Evolutionary conservation across 2,329 filamentous ascomycete species (phyloP), one percentile per base, ranked within the genome.

Genomic region (Xylariomycetidae sp.): DNA sequence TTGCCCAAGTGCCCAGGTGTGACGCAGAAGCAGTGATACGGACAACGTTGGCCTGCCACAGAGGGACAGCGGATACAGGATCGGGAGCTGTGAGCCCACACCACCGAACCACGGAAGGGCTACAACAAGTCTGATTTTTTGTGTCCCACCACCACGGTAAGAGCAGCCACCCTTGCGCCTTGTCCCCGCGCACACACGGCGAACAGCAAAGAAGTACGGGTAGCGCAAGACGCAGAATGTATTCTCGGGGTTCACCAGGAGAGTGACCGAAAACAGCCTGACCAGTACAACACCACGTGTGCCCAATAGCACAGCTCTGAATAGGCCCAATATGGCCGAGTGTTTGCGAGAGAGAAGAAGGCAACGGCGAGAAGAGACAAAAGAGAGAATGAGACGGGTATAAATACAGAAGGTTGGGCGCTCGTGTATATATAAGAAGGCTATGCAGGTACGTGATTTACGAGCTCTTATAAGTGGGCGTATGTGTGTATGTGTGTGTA

Each of bases 11-110:
- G 45, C 44, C 47, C 44, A 44, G 46, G 46, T 51, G 45, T 38
- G 51, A 62, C 57, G 34, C 33, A 27, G 38, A 42, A 42, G 37
- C 45, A 52, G 65, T 67, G 50, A 59, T 59, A 69, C 66, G 63
- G 64, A 63, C 61, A 67, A 55, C 59, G 51, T 56, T 55, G 51
- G 51, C 46, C 67, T 71, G 44, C 54, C 53, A 71, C 67, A 62
- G 50, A 53, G 53, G 44, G 44, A 48, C 48, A 56, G 54, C 56
- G 53, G 56, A 56, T 55, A 58, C 49, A 59, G 56, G 49, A 59
- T 62, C 59, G 59, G 60, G 55, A 62, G 45, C 51, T 53, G 49
- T 46, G 45, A 58, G 52, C 46, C 51, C 60, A 54, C n/a, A 51
- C 51, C 52, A 51, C 54, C 52, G 52, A 56, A 48, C 48, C 51